Evolutionary conservation across 2,329 filamentous ascomycete genomes (phyloP), one percentile per base, ranked within the genome.

Genomic region (Beauveria medogensis): DNA sequence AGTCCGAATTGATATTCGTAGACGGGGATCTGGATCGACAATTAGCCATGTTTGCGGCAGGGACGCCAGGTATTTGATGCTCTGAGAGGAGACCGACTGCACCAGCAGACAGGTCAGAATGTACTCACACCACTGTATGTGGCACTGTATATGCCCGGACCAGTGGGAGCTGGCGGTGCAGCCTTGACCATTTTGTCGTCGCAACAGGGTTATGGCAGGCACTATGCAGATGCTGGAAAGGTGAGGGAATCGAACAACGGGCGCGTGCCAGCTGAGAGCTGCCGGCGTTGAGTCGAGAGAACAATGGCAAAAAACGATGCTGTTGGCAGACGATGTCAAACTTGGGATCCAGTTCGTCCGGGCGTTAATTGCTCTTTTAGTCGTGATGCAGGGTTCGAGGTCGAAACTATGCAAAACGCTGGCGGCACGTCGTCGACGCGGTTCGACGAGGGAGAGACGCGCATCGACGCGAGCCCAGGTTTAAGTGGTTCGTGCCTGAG

Each of bases 1-100:
- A 80, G 81, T 41, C 88, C 91, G 68, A 96, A 88, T 72, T 95
- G 92, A 75, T 86, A 94, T 72, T 97, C 94, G 72, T 94, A 97
- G 12, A 97, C 93, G 41, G 93, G 93, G 64, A 96, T 92, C 91
- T 97, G 69, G 61, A 62, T 54, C 12, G 18, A 18, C 55, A 20
- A 55, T 61, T 55, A 63, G 59, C 28, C 59, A 51, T 18, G 63
- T 55, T 40, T 9, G 24, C 10, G 18, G 48, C 26, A 30, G 48
- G 18, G 44, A 20, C 24, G 28, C 16, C 3, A 12, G 46, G 34
- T 26, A 43, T n/a, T 20, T 46, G 55, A 53, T 30, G 26, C 34
- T 26, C n/a, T 60, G 55, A 59, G 24, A 55, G 34, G 40, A 24
- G 57, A 34, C 8, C n/a, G 26, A 51, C 10, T 60, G 41, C 56